These are phyloP conservation scores for Trichoderma citrinoviride DNA, from an alignment of 2,329 filamentous ascomycete species.

Conservation along the genomic window DNA sequence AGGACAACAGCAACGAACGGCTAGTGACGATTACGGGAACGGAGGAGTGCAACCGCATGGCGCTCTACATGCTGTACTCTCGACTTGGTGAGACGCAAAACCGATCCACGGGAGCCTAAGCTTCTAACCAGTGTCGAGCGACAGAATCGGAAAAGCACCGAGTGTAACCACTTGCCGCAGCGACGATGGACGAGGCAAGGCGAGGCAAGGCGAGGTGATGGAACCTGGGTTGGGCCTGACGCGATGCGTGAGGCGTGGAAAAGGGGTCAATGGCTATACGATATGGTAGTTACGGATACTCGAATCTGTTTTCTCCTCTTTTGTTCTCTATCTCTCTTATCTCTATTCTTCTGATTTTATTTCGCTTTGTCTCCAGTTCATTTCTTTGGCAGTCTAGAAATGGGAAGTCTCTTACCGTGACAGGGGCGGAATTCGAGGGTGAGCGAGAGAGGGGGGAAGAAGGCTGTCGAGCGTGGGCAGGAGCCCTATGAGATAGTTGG, in stretches of 20 bases:
- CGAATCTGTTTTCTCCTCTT: background rate
- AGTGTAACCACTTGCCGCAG: slow-evolving; percentile 31
- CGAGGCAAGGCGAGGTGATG: background rate
- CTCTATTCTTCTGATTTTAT: background rate
- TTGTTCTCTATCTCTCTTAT: background rate
- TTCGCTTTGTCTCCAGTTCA: background rate
- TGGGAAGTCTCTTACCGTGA: background rate
- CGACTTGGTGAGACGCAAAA: slow-evolving; percentile 71
- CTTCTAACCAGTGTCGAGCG: slow-evolving; percentile 30
- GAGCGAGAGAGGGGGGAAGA: background rate
- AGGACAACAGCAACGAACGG: slow-evolving; percentile 98
- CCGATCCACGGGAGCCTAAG: slow-evolving; percentile 27
- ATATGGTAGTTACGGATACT: slow-evolving; percentile 7
- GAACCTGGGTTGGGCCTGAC: background rate
- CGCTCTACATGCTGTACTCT: slow-evolving; percentile 98
- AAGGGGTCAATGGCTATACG: slow-evolving; percentile 2
- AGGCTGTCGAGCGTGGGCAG: background rate
- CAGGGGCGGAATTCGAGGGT: background rate
- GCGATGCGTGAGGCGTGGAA: background rate
- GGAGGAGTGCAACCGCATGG: slow-evolving; percentile 98
- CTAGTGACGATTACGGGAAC: slow-evolving; percentile 97
- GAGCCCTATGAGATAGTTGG: slow-evolving; percentile 5
- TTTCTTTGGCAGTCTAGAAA: slow-evolving; percentile 13
- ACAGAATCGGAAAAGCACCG: slow-evolving; percentile 48
- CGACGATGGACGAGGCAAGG: background rate